These are phyloP conservation scores for Perilla frutescens DNA, from an alignment of 257 asterid species.

Conservation along the genomic window DNA sequence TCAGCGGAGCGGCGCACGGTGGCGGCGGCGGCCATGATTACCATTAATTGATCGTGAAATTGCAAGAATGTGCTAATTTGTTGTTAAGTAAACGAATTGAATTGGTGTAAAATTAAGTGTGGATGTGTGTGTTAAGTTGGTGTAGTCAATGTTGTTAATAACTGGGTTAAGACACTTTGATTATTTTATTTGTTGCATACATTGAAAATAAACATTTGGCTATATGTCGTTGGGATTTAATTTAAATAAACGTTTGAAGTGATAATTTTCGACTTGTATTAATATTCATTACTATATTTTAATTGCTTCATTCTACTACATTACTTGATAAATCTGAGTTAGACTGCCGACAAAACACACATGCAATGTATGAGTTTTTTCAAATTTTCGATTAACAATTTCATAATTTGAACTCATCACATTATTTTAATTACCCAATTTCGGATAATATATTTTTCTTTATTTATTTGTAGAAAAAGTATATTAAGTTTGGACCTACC, in stretches of 20 bases:
- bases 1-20: constrained; percentile 28
- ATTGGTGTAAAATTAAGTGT: background rate
- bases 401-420: too few species aligned
- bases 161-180: background rate
- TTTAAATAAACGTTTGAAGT: background rate
- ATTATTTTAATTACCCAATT: too few species aligned
- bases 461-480: too few species aligned
- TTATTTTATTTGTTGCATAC: constrained; percentile 23
- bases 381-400: too few species aligned
- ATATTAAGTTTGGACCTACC: too few species aligned
- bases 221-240: background rate
- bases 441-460: too few species aligned
- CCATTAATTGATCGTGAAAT: background rate
- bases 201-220: background rate
- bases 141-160: background rate
- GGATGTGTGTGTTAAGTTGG: background rate
- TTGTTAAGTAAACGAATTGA: background rate
- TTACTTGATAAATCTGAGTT: too few species aligned
- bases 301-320: background rate
- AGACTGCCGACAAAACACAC: too few species aligned
- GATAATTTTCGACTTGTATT: background rate
- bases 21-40: constrained; percentile 23
- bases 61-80: background rate
- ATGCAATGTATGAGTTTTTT: too few species aligned
- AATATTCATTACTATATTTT: too few species aligned